Base-by-base conservation (phyloP, 805 yeast species). In the Kuraishia hungarica region DNA sequence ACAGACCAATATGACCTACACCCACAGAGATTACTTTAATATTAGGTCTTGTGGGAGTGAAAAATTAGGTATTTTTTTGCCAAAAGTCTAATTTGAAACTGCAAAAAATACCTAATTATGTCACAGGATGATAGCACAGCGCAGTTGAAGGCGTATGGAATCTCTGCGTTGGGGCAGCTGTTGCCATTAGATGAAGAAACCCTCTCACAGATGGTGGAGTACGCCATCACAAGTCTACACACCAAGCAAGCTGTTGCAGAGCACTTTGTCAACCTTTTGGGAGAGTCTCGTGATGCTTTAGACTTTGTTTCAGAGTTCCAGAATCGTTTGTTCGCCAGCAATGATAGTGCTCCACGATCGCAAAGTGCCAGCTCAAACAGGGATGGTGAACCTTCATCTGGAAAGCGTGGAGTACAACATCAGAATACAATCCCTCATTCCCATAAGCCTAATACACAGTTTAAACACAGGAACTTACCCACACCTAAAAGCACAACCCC, bases 161-260 rank as follows among this genome's bases (percentile, higher is more conserved):
- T 49, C 15, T 15, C 51, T 3, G 28, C 35, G 2, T 13, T 49
- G 11, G 29, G 51, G 19, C 29, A n/a, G 51, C 28, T 83, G 1
- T 61, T 85, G 19, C 89, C 89, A 0, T 65, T 85, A 48, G 90
- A 85, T 58, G 71, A 73, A 17, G 86, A 81, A 8, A 72, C 86
- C 0, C 68, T 83, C 35, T 60, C 63, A 13, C 85, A 83, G 61
- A 75, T 84, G 72, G 72, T 84, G 5, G 78, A 77, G 13, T 81
- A 83, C 60, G 80, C 84, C 0, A 62, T 77, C 13, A 64, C 73
- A 10, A 57, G 62, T 28, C 67, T 83, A 22, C 73, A 74, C 7
- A 64, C 78, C 0, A 77, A 81, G 53, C 73, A 74, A 2, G 81
- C 74, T 15, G 75, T 82, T 8, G 72, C 75, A 21, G 72, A 69